These are phyloP conservation scores for Termitomyces bulborhizus DNA, from an alignment of 768 basidiomycete genomes.

Conservation along the genomic window DNA sequence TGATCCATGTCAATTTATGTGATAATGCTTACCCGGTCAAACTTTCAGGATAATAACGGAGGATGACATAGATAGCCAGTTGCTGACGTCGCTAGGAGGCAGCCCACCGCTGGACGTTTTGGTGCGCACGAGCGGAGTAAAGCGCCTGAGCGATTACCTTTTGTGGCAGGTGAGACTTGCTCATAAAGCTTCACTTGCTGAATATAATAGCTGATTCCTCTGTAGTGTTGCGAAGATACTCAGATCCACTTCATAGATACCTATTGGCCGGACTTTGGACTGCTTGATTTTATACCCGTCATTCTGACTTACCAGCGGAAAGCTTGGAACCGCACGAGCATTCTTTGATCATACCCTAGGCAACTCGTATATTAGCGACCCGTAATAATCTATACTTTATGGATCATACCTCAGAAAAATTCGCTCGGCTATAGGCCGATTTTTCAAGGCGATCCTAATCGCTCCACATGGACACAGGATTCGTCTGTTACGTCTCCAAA, in stretches of 20 bases:
- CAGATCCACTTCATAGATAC: conserved; percentile 81
- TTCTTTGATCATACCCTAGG: neutral
- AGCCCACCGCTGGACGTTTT: conserved; percentile 87
- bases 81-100: conserved; percentile 58
- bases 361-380: neutral
- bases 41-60: conserved; percentile 45
- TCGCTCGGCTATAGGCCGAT: too few relatives aligned
- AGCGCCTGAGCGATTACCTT: conserved; percentile 81
- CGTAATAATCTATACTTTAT: neutral
- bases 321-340: conserved; percentile 36
- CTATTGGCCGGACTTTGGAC: conserved; percentile 92
- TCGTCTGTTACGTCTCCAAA: neutral
- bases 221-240: conserved; percentile 73
- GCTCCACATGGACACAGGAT: neutral
- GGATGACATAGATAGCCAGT: conserved; percentile 54
- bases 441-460: neutral
- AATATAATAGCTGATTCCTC: neutral
- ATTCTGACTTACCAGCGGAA: conserved; percentile 85
- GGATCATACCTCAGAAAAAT: too few relatives aligned
- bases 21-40: neutral
- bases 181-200: neutral
- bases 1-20: neutral
- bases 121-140: conserved; percentile 88
- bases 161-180: conserved; percentile 84
- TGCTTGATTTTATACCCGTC: conserved; percentile 82